A percentile compares a stretch with the other conserved stretches of the same genome.
These are phyloP conservation scores for Apiospora marii DNA, from an alignment of 2,329 filamentous ascomycete species.

Conservation along the genomic window DNA sequence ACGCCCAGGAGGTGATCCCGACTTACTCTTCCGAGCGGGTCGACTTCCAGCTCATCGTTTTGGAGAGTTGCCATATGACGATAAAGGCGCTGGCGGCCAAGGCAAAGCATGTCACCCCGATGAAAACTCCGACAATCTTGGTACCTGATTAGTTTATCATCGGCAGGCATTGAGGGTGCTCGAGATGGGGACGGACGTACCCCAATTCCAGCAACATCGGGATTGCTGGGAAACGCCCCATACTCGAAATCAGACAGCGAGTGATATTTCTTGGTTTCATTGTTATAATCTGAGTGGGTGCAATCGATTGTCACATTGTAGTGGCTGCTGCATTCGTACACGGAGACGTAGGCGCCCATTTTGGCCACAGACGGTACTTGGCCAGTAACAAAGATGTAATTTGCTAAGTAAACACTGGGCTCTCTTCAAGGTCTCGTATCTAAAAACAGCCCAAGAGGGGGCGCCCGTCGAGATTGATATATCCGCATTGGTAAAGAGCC, in stretches of 20 bases:
- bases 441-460: too few species aligned
- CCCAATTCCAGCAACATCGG: neutral
- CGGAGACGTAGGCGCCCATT: conserved; percentile 36
- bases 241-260: neutral
- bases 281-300: too few species aligned
- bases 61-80: too few species aligned
- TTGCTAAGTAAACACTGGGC: too few species aligned
- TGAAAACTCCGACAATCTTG: neutral
- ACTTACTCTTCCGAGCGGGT: conserved; percentile 1
- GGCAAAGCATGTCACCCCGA: neutral
- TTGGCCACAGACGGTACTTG: too few species aligned
- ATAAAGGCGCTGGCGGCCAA: neutral
- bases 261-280: neutral
- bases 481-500: neutral
- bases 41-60: too few species aligned
- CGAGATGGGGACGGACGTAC: too few species aligned
- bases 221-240: neutral
- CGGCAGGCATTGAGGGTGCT: too few species aligned
- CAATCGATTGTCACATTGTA: conserved; percentile 34
- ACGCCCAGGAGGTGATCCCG: neutral
- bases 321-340: conserved; percentile 30
- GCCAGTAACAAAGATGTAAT: too few species aligned
- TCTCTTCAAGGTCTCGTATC: too few species aligned
- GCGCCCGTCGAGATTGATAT: too few species aligned
- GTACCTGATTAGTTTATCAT: too few species aligned